Conservation (phyloP, 164 flowering plant genomes). For the Nymphaea thermarum region DNA sequence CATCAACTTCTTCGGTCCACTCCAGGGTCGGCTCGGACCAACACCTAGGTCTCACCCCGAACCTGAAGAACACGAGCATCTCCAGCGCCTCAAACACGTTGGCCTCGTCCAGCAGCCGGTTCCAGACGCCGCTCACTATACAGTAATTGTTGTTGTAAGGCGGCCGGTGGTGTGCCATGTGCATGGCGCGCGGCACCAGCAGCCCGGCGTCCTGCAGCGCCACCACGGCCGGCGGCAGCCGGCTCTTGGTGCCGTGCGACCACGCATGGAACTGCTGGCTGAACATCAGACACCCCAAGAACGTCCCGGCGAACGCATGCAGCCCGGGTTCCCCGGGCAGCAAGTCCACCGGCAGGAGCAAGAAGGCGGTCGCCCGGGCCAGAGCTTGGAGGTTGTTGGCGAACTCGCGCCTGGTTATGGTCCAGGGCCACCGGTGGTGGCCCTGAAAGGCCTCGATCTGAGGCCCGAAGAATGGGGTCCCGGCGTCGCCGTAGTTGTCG, state of each 20-base stretch:
- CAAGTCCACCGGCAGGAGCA: conserved; percentile 46
- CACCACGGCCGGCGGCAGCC: conserved; percentile 47
- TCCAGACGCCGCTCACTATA: conserved; percentile 85
- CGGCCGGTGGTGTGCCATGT: conserved; percentile 59
- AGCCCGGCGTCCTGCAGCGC: conserved; percentile 64
- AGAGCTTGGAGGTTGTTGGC: conserved; percentile 70
- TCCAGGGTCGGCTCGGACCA: conserved; percentile 68
- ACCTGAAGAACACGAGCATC: conserved; percentile 54
- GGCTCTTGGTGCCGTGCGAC: conserved; percentile 76
- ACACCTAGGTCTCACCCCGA: conserved; percentile 66
- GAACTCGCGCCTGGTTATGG: conserved; percentile 63
- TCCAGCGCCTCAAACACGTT: conserved; percentile 62
- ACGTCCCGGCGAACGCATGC: conserved; percentile 41
- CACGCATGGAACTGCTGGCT: conserved; percentile 96
- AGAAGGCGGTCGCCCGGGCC: conserved; percentile 39
- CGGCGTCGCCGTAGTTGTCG: conserved; percentile 69
- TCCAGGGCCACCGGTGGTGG: conserved; percentile 78
- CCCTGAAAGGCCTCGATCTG: conserved; percentile 86
- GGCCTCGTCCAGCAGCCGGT: conserved; percentile 41
- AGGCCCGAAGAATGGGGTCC: conserved; percentile 58
- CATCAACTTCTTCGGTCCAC: conserved; percentile 39
- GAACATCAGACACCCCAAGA: conserved; percentile 71
- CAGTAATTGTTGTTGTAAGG: conserved; percentile 83
- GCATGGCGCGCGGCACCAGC: conserved; percentile 55
- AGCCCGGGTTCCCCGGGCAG: conserved; percentile 18